Percentiles rank a stretch among this genome's conserved stretches.
Conservation (phyloP, 257 asterid species). For the Anisodus acutangulus region DNA sequence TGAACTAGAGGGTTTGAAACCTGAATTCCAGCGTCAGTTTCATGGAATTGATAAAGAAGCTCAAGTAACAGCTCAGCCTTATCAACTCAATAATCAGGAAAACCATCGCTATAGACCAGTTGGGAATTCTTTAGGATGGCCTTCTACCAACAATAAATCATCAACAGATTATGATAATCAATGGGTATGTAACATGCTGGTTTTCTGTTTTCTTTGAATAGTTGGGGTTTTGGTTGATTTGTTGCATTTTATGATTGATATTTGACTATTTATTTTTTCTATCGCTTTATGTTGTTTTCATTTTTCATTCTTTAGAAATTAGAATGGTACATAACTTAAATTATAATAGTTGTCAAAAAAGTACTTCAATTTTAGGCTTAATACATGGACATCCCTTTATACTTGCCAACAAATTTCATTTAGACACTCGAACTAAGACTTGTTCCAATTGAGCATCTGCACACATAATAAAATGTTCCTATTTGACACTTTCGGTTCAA, state of each 20-base stretch:
- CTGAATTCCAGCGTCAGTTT: constrained; percentile 55
- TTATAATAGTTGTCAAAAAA: not conserved
- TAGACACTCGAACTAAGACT: no score
- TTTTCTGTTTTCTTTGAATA: constrained; percentile 17
- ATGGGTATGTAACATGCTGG: constrained; percentile 48
- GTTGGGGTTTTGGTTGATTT: constrained; percentile 3
- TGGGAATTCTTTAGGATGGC: constrained; percentile 30
- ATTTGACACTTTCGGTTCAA: no score
- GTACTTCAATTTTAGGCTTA: not conserved
- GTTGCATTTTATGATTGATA: not conserved
- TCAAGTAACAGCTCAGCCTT: constrained; percentile 44
- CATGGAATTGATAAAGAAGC: constrained; percentile 52
- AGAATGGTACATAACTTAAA: constrained; percentile 3
- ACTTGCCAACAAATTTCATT: no score
- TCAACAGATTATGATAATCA: constrained; percentile 46
- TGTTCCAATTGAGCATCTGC: no score
- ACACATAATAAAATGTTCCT: no score
- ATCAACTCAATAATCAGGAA: constrained; percentile 47
- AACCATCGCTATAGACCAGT: constrained; percentile 45
- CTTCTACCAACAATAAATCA: constrained; percentile 39
- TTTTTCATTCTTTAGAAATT: not conserved
- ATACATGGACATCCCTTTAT: no score
- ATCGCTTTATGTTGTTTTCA: not conserved
- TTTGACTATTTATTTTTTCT: not conserved
- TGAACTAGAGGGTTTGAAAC: constrained; percentile 82